Base-by-base conservation (phyloP, 768 basidiomycete genomes). In the Russula foetens region DNA sequence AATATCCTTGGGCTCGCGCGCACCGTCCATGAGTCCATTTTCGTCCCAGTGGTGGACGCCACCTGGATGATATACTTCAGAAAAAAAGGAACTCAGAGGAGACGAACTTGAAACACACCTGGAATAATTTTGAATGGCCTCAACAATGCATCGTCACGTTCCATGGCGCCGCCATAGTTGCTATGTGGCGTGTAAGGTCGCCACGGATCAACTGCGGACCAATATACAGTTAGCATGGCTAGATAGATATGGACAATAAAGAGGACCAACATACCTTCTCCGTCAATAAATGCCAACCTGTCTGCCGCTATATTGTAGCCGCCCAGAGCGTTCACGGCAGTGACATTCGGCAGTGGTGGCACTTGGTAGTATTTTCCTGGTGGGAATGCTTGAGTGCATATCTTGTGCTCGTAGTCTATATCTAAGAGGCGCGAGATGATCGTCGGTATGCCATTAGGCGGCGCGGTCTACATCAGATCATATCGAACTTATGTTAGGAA, bases 111-210 rank as follows among this genome's bases (percentile, higher is more conserved):
- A 41, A 19, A 77, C 85, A 26, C 65, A 92, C 92, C 78, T 11
- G 86, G 86, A 59, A 97, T 97, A 44, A 95, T 68, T 70, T 94
- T 93, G 74, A 92, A 92, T 0, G 95, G 95, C 41, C 80, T 77
- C 38, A 84, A 68, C 17, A 85, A 72, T 0, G 91, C 92, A 71
- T 93, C 91, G 45, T 77, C 71, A 19, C 93, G 78, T 49, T 83
- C 77, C 7, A 73, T 68, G 3, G 92, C 92, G 52, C 55, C 55
- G 0, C 89, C 81, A 49, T 72, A 70, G 52, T 80, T 76, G 64
- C 88, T 89, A 69, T 91, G 91, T 0, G 90, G 90, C 11, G 90
- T 92, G 66, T 83, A 84, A 0, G 92, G 91, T 58, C 87, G 81
- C 93, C 93, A 97, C 17, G 93, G 92, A 73, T 96, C 93, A 33